Conservation (phyloP, 1,139 yeast genomes). For the Suhomyces bribrorum region DNA sequence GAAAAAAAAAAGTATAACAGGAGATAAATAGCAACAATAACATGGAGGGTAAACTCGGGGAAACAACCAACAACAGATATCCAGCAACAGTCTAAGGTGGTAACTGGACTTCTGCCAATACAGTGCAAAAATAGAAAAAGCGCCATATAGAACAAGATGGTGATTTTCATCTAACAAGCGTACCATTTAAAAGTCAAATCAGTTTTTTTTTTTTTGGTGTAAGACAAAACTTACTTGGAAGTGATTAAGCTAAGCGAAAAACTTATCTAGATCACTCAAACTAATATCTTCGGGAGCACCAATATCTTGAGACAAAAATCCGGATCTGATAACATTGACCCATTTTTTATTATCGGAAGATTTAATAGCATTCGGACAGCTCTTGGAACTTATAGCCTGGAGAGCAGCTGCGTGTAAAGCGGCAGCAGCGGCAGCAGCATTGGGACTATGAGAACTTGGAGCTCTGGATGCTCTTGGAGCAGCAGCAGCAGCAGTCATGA, state of each 20-base stretch:
- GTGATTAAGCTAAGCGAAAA: slow-evolving; percentile 34
- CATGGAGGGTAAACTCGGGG: slow-evolving; percentile 4
- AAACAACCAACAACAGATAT: background rate
- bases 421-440: slow-evolving; percentile 72
- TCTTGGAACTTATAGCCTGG: slow-evolving; percentile 45
- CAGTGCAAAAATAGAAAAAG: too few relatives aligned
- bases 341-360: slow-evolving; percentile 50
- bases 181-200: too few relatives aligned
- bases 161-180: too few relatives aligned
- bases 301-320: slow-evolving; percentile 73
- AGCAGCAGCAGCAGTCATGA: slow-evolving; percentile 77
- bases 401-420: slow-evolving; percentile 73
- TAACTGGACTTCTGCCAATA: too few relatives aligned
- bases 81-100: background rate
- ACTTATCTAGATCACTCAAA: slow-evolving; percentile 68
- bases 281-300: slow-evolving; percentile 77
- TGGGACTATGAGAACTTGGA: slow-evolving; percentile 56
- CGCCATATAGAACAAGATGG: too few relatives aligned
- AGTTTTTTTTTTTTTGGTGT: too few relatives aligned
- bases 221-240: too few relatives aligned
- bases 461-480: slow-evolving; percentile 75
- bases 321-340: slow-evolving; percentile 70
- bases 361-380: slow-evolving; percentile 20
- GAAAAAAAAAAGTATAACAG: slow-evolving; percentile 9
- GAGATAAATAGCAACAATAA: slow-evolving; percentile 5